A percentile compares a stretch with the other conserved stretches of the same genome.
Conservation (phyloP, 2,329 filamentous ascomycete species). For the Fusarium veterinarium region DNA sequence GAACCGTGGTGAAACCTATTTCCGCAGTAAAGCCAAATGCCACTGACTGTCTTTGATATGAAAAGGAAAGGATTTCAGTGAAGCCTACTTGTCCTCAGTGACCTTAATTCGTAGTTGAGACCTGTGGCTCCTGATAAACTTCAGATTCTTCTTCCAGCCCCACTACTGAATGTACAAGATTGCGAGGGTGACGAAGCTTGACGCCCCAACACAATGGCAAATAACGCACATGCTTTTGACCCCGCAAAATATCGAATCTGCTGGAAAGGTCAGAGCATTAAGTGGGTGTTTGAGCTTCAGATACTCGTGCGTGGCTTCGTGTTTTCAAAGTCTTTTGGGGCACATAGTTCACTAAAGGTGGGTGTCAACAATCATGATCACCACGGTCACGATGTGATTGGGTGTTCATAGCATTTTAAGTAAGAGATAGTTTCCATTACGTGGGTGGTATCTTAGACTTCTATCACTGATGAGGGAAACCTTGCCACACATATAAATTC, state of each 20-base stretch:
- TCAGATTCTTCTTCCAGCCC: not conserved
- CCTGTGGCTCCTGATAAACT: too few species aligned
- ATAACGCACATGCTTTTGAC: not conserved
- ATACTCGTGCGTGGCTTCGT: fast-evolving
- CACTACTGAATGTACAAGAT: not conserved
- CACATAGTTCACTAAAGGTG: too few species aligned
- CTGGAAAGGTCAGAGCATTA: not conserved
- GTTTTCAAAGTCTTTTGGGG: not conserved
- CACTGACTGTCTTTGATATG: too few species aligned
- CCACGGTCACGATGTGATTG: fast-evolving
- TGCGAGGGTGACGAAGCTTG: not conserved
- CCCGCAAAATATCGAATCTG: not conserved
- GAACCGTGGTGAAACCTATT: not conserved
- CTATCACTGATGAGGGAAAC: too few species aligned
- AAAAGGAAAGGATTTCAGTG: not conserved
- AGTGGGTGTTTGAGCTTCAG: not conserved
- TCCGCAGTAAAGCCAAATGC: too few species aligned
- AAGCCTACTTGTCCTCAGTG: fast-evolving
- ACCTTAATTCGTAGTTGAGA: too few species aligned
- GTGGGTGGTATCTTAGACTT: not conserved
- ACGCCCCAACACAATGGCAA: not conserved
- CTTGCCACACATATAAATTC: not conserved
- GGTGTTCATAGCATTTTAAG: not conserved
- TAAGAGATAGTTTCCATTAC: not conserved
- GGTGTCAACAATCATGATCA: too few species aligned